Percentiles rank a stretch among this genome's conserved stretches.
phyloP scores from a whole-genome alignment of 2,329 filamentous ascomycete species.

The Colletotrichum musae region DNA sequence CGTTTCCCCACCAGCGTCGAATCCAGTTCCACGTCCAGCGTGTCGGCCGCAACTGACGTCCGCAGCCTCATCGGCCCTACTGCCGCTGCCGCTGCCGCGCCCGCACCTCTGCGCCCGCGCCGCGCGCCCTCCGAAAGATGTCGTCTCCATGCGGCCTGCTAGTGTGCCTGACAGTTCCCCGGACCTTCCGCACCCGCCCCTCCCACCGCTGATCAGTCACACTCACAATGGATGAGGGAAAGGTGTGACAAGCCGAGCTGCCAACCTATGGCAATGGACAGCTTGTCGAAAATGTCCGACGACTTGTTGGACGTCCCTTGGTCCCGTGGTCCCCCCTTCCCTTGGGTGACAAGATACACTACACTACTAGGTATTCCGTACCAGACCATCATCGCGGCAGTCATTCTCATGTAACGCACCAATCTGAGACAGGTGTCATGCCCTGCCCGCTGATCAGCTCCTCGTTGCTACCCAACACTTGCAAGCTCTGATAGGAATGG shows the following conservation, averaged over 20 bases:
- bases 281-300: neutral
- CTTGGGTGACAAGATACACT: no score
- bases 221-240: neutral
- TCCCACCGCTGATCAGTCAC: constrained; percentile 8
- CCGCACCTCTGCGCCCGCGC: constrained; percentile 36
- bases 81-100: constrained; percentile 33
- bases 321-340: no score
- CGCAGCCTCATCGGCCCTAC: constrained; percentile 25
- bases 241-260: constrained; percentile 1
- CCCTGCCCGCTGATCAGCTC: constrained; percentile 9
- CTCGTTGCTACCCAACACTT: neutral
- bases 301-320: neutral
- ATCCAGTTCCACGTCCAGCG: neutral
- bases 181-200: constrained; percentile 13
- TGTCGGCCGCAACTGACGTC: constrained; percentile 8
- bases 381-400: neutral
- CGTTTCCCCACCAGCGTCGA: constrained; percentile 2
- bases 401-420: constrained; percentile 27
- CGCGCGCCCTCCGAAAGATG: constrained; percentile 25
- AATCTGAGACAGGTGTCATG: constrained; percentile 30
- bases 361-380: no score
- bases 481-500: constrained; percentile 16
- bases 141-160: neutral
- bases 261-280: neutral
- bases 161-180: constrained; percentile 7